Percentiles rank a stretch among this genome's conserved stretches.
These are phyloP conservation scores for Grammothele lineata DNA, from an alignment of 768 basidiomycete species.

Conservation along the genomic window DNA sequence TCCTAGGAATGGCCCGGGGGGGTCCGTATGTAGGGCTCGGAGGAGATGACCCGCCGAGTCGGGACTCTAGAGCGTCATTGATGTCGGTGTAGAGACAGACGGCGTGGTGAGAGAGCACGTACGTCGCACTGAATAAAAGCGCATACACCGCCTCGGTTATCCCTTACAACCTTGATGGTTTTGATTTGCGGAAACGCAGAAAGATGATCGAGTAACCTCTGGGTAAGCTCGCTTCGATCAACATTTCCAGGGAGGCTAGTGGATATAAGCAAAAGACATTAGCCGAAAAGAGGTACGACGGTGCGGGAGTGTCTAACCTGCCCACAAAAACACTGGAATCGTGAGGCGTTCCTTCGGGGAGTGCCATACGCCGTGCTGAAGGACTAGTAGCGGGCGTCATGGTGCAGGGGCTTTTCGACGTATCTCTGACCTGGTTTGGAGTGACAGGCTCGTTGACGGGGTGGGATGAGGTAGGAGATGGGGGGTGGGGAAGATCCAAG, in stretches of 20 bases:
- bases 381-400: too few species aligned
- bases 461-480: constrained; percentile 33
- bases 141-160: constrained; percentile 73
- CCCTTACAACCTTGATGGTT: constrained; percentile 66
- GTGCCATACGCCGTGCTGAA: background rate
- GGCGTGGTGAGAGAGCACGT: constrained; percentile 13
- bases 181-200: constrained; percentile 62
- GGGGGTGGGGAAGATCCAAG: constrained; percentile 48
- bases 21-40: constrained; percentile 48
- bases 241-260: constrained; percentile 66
- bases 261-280: constrained; percentile 8
- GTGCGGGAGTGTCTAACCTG: too few species aligned
- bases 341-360: constrained; percentile 35
- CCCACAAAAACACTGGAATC: constrained; percentile 84
- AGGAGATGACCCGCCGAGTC: constrained; percentile 55
- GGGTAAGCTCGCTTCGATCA: constrained; percentile 57
- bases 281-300: constrained; percentile 1
- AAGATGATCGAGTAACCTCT: constrained; percentile 61
- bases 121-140: constrained; percentile 88
- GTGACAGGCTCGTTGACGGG: background rate
- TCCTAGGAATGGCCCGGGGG: constrained; percentile 65
- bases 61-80: constrained; percentile 60
- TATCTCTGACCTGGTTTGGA: too few species aligned
- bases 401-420: too few species aligned
- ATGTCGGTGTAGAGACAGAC: background rate